A percentile compares a stretch with the other conserved stretches of the same genome.
phyloP scores from a whole-genome alignment of 495 filamentous ascomycete species.

The Bathelium albidoporum region DNA sequence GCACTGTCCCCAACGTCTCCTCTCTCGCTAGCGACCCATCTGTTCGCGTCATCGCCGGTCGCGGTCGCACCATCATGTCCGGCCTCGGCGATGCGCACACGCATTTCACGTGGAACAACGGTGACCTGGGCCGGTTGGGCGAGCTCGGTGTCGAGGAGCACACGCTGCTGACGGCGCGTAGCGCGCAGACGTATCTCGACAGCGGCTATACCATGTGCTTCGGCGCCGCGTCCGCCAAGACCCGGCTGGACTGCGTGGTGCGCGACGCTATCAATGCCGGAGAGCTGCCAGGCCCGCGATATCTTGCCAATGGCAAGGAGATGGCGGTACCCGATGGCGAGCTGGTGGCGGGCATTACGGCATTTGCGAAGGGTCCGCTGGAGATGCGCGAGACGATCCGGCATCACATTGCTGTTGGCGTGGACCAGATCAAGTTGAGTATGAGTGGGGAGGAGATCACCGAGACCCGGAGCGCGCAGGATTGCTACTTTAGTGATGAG shows the following conservation, averaged over 20 bases:
- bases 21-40: conserved; percentile 27
- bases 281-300: conserved; percentile 42
- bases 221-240: conserved; percentile 42
- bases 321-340: conserved; percentile 38
- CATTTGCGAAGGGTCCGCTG: conserved; percentile 37
- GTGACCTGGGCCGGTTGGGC: conserved; percentile 31
- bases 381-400: conserved; percentile 40
- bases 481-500: conserved; percentile 40
- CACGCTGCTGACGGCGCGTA: conserved; percentile 35
- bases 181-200: conserved; percentile 38
- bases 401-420: conserved; percentile 36
- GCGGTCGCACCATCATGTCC: conserved; percentile 38
- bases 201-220: conserved; percentile 41
- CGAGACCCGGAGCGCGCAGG: conserved; percentile 36
- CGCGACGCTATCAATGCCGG: conserved; percentile 47
- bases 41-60: conserved; percentile 33
- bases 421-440: conserved; percentile 43
- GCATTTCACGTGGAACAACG: conserved; percentile 42
- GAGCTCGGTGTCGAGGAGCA: conserved; percentile 40
- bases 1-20: conserved; percentile 31
- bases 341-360: conserved; percentile 38
- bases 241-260: conserved; percentile 40
- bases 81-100: conserved; percentile 43
- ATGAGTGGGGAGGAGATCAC: conserved; percentile 42
- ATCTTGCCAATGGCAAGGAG: conserved; percentile 41